Evolutionary conservation across 106 monocot species (phyloP), one percentile per base, ranked within the genome.

Genomic region (Iris macrosiphon): DNA sequence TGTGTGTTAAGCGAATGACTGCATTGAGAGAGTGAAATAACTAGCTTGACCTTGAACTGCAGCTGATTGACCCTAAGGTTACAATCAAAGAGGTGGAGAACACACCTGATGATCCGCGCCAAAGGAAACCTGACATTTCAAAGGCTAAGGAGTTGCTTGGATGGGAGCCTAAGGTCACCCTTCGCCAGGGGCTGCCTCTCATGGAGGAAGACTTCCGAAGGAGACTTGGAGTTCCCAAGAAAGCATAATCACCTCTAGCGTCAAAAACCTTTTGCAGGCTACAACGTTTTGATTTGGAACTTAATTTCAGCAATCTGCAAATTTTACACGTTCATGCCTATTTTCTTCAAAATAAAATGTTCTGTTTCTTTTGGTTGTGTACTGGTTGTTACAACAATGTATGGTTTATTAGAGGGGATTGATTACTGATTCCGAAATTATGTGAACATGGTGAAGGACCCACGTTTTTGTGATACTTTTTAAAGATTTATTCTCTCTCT

Each of bases 141-240:
- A 74, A 74, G 60, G 73, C 73, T 8, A 74, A 67, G 43, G 37
- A 60, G 30, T 49, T 74, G 22, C 47, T 74, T 12, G 74, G 67
- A 6, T 74, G 74, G 74, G 45, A 60, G 11, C 74, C 74, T 3
- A 74, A 37, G 14, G 41, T 67, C 39, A 55, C 16, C 3, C 52
- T 67, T 6, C 67, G 54, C 37, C 42, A 74, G 46, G 74, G 74
- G 11, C 74, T 74, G 38, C 74, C 74, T 17, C 40, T 74, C 4
- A 74, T 74, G 67, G 67, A 67, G 27, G 61, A 61, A 6, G 74
- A 74, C 21, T 74, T 74, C 61, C 25, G 26, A 2, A 4, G 26
- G 50, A 50, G 25, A 25, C 27, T 50, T 21, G 50, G 25, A 13
- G 11, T 50, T 8, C 24, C 50, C 28, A 26, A 50, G 50, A 50